These are phyloP conservation scores for Cyclotella choctawhatcheeana DNA, from an alignment of 108 stramenopile species.

Conservation along the genomic window DNA sequence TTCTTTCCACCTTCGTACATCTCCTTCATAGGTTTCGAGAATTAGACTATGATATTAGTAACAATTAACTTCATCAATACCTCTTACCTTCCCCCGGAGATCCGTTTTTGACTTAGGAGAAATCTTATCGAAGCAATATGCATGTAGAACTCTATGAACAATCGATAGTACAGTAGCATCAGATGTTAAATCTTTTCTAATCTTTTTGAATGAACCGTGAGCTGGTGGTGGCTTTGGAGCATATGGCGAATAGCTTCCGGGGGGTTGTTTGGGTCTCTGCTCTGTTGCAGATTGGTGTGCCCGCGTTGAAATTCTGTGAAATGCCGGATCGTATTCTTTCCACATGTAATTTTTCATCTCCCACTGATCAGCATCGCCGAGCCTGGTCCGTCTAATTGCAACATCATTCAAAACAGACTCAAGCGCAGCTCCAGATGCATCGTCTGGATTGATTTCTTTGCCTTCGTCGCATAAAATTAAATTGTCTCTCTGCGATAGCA, in stretches of 20 bases:
- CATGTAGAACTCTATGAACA: conserved; percentile 73
- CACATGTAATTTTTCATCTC: conserved; percentile 64
- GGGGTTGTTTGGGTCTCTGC: conserved; percentile 60
- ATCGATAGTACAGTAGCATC: conserved; percentile 70
- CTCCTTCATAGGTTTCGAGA: background rate
- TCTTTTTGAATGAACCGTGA: conserved; percentile 62
- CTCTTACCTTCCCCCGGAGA: conserved; percentile 44
- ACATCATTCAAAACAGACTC: conserved; percentile 75
- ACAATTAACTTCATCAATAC: background rate
- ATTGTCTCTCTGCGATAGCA: conserved; percentile 45
- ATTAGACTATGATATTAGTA: background rate
- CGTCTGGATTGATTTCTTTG: conserved; percentile 75
- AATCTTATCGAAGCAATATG: conserved; percentile 60
- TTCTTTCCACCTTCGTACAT: conserved; percentile 68
- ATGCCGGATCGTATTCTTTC: conserved; percentile 86
- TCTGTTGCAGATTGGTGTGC: conserved; percentile 80
- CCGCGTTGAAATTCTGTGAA: conserved; percentile 70
- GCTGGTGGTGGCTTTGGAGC: conserved; percentile 62
- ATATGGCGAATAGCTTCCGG: conserved; percentile 49
- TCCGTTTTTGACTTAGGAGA: conserved; percentile 19
- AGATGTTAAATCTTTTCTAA: conserved; percentile 74
- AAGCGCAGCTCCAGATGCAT: conserved; percentile 82
- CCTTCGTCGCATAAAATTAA: conserved; percentile 36
- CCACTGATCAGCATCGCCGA: conserved; percentile 82
- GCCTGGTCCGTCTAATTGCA: conserved; percentile 61